Base-by-base conservation (phyloP, 2,329 filamentous ascomycete genomes). In the Pyrenophora tritici-repentis region DNA sequence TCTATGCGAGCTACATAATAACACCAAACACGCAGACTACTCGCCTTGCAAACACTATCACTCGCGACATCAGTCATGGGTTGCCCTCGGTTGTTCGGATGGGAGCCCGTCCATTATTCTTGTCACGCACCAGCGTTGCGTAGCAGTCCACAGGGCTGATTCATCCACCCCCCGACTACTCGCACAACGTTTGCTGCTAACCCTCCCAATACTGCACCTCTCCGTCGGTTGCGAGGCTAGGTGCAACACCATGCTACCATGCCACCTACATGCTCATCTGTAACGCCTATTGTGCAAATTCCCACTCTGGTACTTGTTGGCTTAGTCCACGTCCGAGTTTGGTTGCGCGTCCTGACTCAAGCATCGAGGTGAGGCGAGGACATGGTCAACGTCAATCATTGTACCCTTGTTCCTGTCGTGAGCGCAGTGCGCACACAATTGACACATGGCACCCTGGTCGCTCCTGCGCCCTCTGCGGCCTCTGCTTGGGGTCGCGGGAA, bases 371-470 rank as follows among this genome's bases (percentile, higher is more conserved):
- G 37, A 43, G 35, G 53, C 48, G 37, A 43, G 35, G 42, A 26
- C 26, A 14, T 10, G 14, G 13, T 18, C 32, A 35, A 24, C 13
- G 12, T 43, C 13, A 42, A 33, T 43, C 40, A 43, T 12, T 39
- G 29, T 24, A 57, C 54, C 65, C 62, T 61, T 55, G 59, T 47
- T 44, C 47, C 42, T 38, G 43, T 50, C 51, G 48, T 46, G 22
- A 54, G 56, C 55, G 48, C 56, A 55, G 18, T 53, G 56, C 55
- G 48, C 56, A 55, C 49, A 44, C 58, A 58, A 53, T 62, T 59
- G 60, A 56, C 69, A 71, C 71, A 73, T 73, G 71, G 70, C 70
- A 72, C 67, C 70, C 69, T 48, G 43, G 69, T 60, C 60, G 39
- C 41, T 47, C 45, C 58, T 62, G 51, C 58, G 44, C 34, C 59